Evolutionary conservation across 163 green algal species (phyloP).

Genomic region (Scenedesmus sp.): DNA sequence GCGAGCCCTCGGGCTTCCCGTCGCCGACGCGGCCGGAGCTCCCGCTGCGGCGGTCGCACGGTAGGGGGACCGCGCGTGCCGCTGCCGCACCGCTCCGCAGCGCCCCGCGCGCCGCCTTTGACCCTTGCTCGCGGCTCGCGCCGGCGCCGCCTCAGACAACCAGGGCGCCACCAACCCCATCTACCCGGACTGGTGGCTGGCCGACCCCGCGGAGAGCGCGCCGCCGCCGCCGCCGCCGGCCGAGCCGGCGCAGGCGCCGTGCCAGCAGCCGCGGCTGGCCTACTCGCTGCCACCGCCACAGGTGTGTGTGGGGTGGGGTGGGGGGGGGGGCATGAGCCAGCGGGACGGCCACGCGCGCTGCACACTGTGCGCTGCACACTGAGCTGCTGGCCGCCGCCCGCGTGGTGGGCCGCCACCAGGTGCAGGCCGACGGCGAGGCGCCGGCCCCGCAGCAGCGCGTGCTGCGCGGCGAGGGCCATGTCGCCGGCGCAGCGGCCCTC

Average conservation of each 20-base stretch:
- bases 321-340: background rate
- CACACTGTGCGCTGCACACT: too few relatives aligned
- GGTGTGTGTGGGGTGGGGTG: background rate
- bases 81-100: too few relatives aligned
- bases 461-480: background rate
- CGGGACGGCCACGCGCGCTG: background rate
- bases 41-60: conserved; percentile 3
- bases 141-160: conserved; percentile 33
- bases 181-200: conserved; percentile 65
- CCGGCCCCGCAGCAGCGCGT: background rate
- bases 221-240: too few relatives aligned
- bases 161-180: conserved; percentile 44
- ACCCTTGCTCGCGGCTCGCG: too few relatives aligned
- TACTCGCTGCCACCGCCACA: conserved; percentile 43
- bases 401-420: too few relatives aligned
- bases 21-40: background rate
- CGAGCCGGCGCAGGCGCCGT: background rate
- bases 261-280: conserved; percentile 41
- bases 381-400: too few relatives aligned
- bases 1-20: conserved; percentile 6
- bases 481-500: background rate
- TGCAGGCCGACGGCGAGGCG: too few relatives aligned
- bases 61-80: background rate
- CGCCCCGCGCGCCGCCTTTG: too few relatives aligned
- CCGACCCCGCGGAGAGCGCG: too few relatives aligned